A percentile compares a stretch with the other conserved stretches of the same genome.
Evolutionary conservation across 2,329 filamentous ascomycete species (phyloP).

Genomic region (Pseudomassariella vexata): DNA sequence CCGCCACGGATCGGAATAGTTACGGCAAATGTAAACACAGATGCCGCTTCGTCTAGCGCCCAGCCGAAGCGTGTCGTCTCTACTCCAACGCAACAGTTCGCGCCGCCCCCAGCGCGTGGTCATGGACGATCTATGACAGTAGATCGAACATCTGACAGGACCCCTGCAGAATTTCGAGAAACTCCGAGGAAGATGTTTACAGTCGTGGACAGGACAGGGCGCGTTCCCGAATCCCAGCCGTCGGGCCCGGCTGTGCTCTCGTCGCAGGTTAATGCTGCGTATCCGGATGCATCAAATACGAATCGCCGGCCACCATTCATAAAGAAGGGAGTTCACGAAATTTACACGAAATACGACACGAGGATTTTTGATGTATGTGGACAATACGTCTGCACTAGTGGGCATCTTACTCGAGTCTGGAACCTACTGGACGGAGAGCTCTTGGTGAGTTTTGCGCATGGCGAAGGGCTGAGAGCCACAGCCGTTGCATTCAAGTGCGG

Average conservation of each 20-base stretch:
- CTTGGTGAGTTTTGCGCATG: constrained; percentile 74
- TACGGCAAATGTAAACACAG: constrained; percentile 14
- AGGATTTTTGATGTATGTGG: constrained; percentile 84
- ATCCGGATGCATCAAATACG: constrained; percentile 76
- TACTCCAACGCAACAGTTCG: constrained; percentile 36
- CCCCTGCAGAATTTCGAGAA: constrained; percentile 30
- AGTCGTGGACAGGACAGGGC: constrained; percentile 11
- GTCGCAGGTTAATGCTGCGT: constrained; percentile 53
- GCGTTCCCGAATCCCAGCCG: constrained; percentile 11
- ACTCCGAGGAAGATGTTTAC: constrained; percentile 17
- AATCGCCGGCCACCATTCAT: constrained; percentile 79
- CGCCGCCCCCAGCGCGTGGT: constrained; percentile 33
- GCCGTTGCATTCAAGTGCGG: constrained; percentile 83
- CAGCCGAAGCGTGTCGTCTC: constrained; percentile 36
- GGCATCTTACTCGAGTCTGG: constrained; percentile 84
- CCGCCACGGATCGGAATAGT: constrained; percentile 31
- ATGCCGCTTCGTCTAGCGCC: constrained; percentile 15
- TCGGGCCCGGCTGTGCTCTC: constrained; percentile 31
- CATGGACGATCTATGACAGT: constrained; percentile 47
- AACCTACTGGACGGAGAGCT: constrained; percentile 76
- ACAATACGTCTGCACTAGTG: constrained; percentile 79
- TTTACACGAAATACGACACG: constrained; percentile 80
- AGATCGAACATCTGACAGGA: constrained; percentile 33
- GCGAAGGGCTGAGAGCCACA: constrained; percentile 77
- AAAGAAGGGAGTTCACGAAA: constrained; percentile 66